Conservation (phyloP, 2,329 filamentous ascomycete genomes). For the Exophiala oligosperma region DNA sequence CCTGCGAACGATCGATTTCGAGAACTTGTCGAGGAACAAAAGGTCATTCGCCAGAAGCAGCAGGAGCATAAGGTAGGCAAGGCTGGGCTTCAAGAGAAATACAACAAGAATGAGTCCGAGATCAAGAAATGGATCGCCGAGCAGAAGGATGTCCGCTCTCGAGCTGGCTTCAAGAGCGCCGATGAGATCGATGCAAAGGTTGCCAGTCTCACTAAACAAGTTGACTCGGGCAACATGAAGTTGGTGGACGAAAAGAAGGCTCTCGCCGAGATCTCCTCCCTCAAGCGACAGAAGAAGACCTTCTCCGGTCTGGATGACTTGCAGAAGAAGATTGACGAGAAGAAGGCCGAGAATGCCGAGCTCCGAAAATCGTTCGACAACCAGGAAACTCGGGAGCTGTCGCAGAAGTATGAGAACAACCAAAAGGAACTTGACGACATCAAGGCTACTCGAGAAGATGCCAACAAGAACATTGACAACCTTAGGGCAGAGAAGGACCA, state of each 20-base stretch:
- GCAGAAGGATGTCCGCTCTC: slow-evolving; percentile 80
- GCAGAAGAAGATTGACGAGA: slow-evolving; percentile 85
- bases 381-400: slow-evolving; percentile 84
- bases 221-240: slow-evolving; percentile 88
- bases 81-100: slow-evolving; percentile 76
- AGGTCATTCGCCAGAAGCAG: slow-evolving; percentile 84
- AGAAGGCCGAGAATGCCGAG: slow-evolving; percentile 83
- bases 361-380: slow-evolving; percentile 88
- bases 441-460: slow-evolving; percentile 88
- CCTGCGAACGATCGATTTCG: slow-evolving; percentile 79
- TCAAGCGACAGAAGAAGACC: slow-evolving; percentile 88
- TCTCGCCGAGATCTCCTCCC: slow-evolving; percentile 73
- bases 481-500: slow-evolving; percentile 84
- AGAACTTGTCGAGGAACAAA: slow-evolving; percentile 67
- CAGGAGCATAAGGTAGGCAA: slow-evolving; percentile 82
- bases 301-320: slow-evolving; percentile 81
- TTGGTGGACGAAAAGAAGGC: slow-evolving; percentile 97
- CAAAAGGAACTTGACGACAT: slow-evolving; percentile 85
- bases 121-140: slow-evolving; percentile 81
- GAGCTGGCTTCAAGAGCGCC: slow-evolving; percentile 79
- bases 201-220: slow-evolving; percentile 74
- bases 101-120: slow-evolving; percentile 88
- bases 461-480: slow-evolving; percentile 81
- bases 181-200: slow-evolving; percentile 89
- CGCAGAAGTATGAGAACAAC: slow-evolving; percentile 80